Evolutionary conservation across 1,284 basidiomycete genomes (phyloP).

Genomic region (Cerioporus squamosus): DNA sequence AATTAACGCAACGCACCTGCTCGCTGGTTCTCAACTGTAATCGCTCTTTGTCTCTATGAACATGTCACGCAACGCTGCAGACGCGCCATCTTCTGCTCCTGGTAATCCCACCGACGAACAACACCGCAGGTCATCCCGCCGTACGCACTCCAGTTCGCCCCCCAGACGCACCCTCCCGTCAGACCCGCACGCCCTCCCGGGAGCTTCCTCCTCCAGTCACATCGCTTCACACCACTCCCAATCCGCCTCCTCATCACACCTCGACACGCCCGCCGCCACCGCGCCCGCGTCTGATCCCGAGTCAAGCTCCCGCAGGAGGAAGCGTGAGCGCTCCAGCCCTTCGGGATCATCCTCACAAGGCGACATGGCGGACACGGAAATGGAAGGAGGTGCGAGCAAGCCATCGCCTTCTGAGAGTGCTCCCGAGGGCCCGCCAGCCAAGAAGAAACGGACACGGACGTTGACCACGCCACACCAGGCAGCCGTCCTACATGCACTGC

Average conservation of each 20-base stretch:
- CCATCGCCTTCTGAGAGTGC: conserved; percentile 23
- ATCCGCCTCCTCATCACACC: conserved; percentile 12
- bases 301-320: conserved; percentile 14
- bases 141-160: conserved; percentile 13
- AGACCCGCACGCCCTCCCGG: conserved; percentile 16
- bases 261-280: conserved; percentile 12
- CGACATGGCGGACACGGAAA: conserved; percentile 38
- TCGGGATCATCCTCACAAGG: conserved; percentile 39
- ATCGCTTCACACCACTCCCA: conserved; percentile 11
- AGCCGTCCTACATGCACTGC: conserved; percentile 76
- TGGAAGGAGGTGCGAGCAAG: conserved; percentile 35
- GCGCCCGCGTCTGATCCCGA: conserved; percentile 17
- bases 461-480: conserved; percentile 85
- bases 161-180: conserved; percentile 25
- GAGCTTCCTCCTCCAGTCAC: conserved; percentile 21
- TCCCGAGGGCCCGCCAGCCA: conserved; percentile 45
- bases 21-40: conserved; percentile 29
- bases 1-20: conserved; percentile 29
- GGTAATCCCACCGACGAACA: conserved; percentile 25
- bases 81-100: conserved; percentile 24
- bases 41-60: conserved; percentile 30
- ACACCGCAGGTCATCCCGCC: conserved; percentile 15
- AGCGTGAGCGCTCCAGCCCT: conserved; percentile 33
- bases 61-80: conserved; percentile 27
- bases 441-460: conserved; percentile 80